Evolutionary conservation across 257 asterid genomes (phyloP).

Genomic region (Gentiana straminea): DNA sequence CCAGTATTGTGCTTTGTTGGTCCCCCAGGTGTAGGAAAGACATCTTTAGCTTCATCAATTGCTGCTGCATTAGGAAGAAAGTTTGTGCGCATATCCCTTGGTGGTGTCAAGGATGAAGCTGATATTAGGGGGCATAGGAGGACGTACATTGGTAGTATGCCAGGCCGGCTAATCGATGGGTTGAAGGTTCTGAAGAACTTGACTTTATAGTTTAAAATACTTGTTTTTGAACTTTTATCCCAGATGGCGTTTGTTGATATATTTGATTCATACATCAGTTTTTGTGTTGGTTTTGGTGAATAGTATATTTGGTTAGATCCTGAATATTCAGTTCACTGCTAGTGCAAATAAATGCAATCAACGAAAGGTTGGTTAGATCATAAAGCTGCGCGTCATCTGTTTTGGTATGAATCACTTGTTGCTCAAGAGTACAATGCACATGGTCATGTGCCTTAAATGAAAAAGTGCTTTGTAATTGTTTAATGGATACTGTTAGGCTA

Average conservation of each 20-base stretch:
- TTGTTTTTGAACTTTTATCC: neutral
- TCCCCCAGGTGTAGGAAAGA: slow-evolving; percentile 99
- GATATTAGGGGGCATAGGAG: slow-evolving; percentile 98
- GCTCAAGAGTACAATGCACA: too few species aligned
- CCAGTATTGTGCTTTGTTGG: slow-evolving; percentile 98
- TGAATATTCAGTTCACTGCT: neutral
- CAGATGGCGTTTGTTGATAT: neutral
- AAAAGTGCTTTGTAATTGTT: too few species aligned
- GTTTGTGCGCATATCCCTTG: slow-evolving; percentile 91
- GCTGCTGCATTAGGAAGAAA: slow-evolving; percentile 96
- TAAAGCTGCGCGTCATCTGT: too few species aligned
- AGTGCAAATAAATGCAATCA: neutral
- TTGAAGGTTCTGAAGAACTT: slow-evolving; percentile 45
- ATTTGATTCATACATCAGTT: neutral
- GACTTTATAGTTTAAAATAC: too few species aligned
- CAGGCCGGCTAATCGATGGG: slow-evolving; percentile 99
- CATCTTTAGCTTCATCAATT: slow-evolving; percentile 94
- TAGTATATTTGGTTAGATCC: neutral
- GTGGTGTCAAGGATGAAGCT: slow-evolving; percentile 99
- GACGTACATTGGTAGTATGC: slow-evolving; percentile 98
- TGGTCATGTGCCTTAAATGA: too few species aligned
- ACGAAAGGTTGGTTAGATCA: neutral
- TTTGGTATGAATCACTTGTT: too few species aligned
- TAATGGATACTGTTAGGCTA: too few species aligned
- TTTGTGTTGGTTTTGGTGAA: neutral